A percentile compares a stretch with the other conserved stretches of the same genome.
Evolutionary conservation across 2,329 filamentous ascomycete genomes (phyloP).

Genomic region (Fusarium miscanthi): DNA sequence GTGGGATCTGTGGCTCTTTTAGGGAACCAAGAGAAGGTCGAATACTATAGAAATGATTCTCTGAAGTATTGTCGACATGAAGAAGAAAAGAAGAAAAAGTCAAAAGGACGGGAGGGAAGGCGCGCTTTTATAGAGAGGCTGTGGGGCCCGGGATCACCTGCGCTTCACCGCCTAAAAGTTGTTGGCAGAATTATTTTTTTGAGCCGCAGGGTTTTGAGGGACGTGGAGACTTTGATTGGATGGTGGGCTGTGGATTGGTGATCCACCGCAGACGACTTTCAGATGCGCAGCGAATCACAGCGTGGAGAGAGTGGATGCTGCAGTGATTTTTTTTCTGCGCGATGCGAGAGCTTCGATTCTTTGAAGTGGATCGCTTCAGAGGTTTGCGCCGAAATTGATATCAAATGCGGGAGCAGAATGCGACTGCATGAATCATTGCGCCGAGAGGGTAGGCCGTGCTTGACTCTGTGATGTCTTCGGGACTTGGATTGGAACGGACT

Average conservation of each 20-base stretch:
- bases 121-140: constrained; percentile 27
- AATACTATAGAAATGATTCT: constrained; percentile 99
- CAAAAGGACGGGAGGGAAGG: constrained; percentile 41
- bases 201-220: background rate
- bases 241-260: background rate
- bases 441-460: background rate
- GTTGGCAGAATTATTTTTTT: constrained; percentile 39
- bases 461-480: background rate
- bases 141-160: constrained; percentile 35
- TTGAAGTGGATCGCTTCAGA: background rate
- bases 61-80: constrained; percentile 72
- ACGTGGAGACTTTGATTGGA: background rate
- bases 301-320: constrained; percentile 6
- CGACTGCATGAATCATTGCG: constrained; percentile 23
- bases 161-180: constrained; percentile 52
- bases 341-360: background rate
- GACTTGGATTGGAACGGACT: background rate
- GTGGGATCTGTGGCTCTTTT: constrained; percentile 93
- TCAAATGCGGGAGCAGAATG: constrained; percentile 1
- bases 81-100: constrained; percentile 61
- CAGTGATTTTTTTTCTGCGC: background rate
- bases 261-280: constrained; percentile 8
- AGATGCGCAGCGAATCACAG: background rate
- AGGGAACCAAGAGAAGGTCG: constrained; percentile 91
- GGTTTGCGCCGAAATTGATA: background rate